Conservation (phyloP, 1,284 basidiomycete species). For the Golubevia pallescens region DNA sequence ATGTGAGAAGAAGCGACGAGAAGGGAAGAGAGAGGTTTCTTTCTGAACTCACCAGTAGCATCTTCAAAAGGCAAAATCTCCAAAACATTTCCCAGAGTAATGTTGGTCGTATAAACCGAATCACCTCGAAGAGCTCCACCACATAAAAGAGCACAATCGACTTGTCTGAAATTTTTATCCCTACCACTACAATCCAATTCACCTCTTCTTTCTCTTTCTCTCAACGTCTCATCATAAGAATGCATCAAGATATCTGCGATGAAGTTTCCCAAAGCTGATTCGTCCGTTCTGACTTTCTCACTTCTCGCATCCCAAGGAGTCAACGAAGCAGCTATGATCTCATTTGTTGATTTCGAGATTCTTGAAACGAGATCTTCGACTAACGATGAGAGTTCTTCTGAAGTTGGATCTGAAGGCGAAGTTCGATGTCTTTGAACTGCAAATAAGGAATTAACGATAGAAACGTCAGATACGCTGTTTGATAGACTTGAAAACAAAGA, state of each 20-base stretch:
- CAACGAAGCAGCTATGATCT: constrained; percentile 73
- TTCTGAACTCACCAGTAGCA: constrained; percentile 66
- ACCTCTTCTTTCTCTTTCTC: constrained; percentile 68
- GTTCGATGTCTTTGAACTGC: constrained; percentile 74
- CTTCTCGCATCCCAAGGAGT: constrained; percentile 79
- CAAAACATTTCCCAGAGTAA: constrained; percentile 81
- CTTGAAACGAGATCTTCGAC: constrained; percentile 75
- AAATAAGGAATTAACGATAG: neutral
- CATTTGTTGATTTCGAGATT: constrained; percentile 73
- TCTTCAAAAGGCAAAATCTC: constrained; percentile 91
- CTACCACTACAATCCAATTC: constrained; percentile 19
- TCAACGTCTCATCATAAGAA: constrained; percentile 81
- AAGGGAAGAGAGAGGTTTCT: neutral
- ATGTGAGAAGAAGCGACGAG: neutral
- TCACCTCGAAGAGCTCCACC: constrained; percentile 88
- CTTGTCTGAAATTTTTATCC: constrained; percentile 47
- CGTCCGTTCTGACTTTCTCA: constrained; percentile 73
- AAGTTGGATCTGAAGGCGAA: constrained; percentile 72
- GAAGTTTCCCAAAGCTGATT: constrained; percentile 86
- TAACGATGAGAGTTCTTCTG: constrained; percentile 70
- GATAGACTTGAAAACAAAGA: neutral
- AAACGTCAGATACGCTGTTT: neutral
- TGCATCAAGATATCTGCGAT: constrained; percentile 84
- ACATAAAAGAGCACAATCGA: constrained; percentile 80
- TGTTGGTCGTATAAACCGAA: constrained; percentile 77